These are phyloP conservation scores for Cryphonectria parasitica DNA, from an alignment of 2,329 filamentous ascomycete genomes.

Conservation along the genomic window DNA sequence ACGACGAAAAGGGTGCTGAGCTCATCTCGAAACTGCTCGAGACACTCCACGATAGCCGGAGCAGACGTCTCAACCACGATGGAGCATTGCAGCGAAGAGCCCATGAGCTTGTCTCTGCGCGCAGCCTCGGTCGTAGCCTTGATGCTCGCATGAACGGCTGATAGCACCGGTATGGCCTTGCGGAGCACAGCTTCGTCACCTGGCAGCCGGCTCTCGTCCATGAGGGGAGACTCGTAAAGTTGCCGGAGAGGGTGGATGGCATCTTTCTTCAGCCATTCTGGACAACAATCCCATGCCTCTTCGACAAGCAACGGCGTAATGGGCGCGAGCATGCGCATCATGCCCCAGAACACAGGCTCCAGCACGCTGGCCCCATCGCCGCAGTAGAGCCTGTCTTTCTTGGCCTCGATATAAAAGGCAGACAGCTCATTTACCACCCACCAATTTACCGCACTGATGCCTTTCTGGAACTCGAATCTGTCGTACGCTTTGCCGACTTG, in stretches of 20 bases:
- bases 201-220: constrained; percentile 46
- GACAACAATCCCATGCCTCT: constrained; percentile 82
- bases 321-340: constrained; percentile 79
- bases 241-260: constrained; percentile 50
- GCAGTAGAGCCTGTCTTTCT: constrained; percentile 92
- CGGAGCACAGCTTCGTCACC: constrained; percentile 46
- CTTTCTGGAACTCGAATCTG: constrained; percentile 82
- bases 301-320: constrained; percentile 83
- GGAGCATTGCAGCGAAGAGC: constrained; percentile 78
- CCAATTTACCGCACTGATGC: constrained; percentile 71
- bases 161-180: constrained; percentile 51
- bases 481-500: constrained; percentile 68
- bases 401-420: constrained; percentile 89
- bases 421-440: constrained; percentile 86
- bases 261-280: constrained; percentile 61
- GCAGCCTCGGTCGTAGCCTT: constrained; percentile 77
- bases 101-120: constrained; percentile 71
- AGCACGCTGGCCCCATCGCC: constrained; percentile 69
- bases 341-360: constrained; percentile 69
- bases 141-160: constrained; percentile 65
- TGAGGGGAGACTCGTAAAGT: constrained; percentile 49
- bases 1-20: constrained; percentile 71
- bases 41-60: constrained; percentile 37
- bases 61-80: constrained; percentile 60
- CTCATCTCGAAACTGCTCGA: constrained; percentile 52